Evolutionary conservation across 768 basidiomycete genomes (phyloP).

Genomic region (Russula emetica): DNA sequence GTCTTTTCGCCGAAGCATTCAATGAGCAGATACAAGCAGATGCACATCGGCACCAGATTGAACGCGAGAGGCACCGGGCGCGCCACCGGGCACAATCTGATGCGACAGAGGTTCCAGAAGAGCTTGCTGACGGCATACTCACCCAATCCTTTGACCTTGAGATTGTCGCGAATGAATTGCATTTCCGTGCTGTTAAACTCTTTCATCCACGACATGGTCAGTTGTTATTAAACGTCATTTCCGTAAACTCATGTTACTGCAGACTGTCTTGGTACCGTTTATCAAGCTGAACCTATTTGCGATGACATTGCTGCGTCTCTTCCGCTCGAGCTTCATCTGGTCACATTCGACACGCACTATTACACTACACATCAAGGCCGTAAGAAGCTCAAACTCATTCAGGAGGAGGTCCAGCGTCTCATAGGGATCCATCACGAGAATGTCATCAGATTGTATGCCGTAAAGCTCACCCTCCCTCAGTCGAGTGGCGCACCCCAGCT

Average conservation of each 20-base stretch:
- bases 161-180: constrained; percentile 54
- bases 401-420: constrained; percentile 60
- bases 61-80: constrained; percentile 48
- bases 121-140: constrained; percentile 36
- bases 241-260: background rate
- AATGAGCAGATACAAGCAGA: constrained; percentile 66
- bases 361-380: constrained; percentile 66
- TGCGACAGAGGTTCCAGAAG: constrained; percentile 56
- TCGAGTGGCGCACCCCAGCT: constrained; percentile 50
- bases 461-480: constrained; percentile 55
- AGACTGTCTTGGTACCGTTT: constrained; percentile 65
- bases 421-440: constrained; percentile 58
- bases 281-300: constrained; percentile 70
- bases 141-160: constrained; percentile 59
- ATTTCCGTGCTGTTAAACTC: constrained; percentile 61
- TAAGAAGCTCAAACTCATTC: constrained; percentile 65
- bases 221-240: background rate
- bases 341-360: constrained; percentile 64
- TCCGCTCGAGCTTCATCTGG: constrained; percentile 63
- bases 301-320: constrained; percentile 56
- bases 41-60: constrained; percentile 54
- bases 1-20: constrained; percentile 49
- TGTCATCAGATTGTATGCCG: constrained; percentile 61
- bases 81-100: constrained; percentile 66
- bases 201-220: constrained; percentile 69